Percentiles rank a stretch among this genome's conserved stretches.
phyloP scores from a whole-genome alignment of 306 rosid genomes.

The Medicago ruthenica region DNA sequence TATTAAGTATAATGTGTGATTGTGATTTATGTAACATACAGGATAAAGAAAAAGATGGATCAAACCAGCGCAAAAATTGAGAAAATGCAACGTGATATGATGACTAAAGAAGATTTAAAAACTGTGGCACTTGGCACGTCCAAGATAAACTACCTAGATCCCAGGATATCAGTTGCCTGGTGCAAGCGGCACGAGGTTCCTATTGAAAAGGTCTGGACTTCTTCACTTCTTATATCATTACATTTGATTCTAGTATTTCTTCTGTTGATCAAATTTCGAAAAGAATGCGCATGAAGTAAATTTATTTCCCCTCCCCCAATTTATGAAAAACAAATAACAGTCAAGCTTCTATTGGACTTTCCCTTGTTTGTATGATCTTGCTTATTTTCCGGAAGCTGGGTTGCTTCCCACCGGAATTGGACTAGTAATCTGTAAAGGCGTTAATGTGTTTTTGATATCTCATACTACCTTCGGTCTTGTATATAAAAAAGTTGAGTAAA shows the following conservation, averaged over 20 bases:
- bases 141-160: slow-evolving; percentile 95
- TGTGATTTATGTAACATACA: slow-evolving; percentile 42
- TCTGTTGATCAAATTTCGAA: neutral
- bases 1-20: slow-evolving; percentile 37
- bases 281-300: slow-evolving; percentile 3
- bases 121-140: slow-evolving; percentile 97
- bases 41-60: slow-evolving; percentile 78
- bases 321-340: slow-evolving; percentile 5
- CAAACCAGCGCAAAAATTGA: slow-evolving; percentile 76
- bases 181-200: slow-evolving; percentile 99
- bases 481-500: no score
- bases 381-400: slow-evolving; percentile 27
- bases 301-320: neutral
- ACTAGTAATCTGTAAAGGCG: neutral
- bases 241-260: neutral
- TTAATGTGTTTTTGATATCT: neutral
- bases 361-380: neutral
- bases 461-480: no score
- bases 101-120: slow-evolving; percentile 88
- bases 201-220: slow-evolving; percentile 77
- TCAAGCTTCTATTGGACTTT: neutral
- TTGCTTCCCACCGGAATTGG: slow-evolving; percentile 6
- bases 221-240: slow-evolving; percentile 16
- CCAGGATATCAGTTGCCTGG: slow-evolving; percentile 97
- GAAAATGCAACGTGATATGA: slow-evolving; percentile 84